phyloP scores from a whole-genome alignment of 1,284 basidiomycete species.

The Sparassis latifolia region DNA sequence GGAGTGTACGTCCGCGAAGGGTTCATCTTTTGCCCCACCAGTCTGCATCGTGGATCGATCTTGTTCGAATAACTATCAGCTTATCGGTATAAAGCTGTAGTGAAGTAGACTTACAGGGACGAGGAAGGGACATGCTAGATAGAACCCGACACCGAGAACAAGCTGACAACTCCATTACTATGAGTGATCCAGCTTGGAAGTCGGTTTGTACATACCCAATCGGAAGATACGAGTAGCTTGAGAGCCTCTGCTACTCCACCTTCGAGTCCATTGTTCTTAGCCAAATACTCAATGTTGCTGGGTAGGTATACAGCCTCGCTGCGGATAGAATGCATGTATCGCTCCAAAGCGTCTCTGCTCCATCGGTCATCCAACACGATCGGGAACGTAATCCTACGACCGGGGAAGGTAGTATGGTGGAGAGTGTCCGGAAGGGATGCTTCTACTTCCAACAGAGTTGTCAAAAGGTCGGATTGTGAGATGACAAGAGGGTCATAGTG shows the following conservation, averaged over 20 bases:
- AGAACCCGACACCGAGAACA: slow-evolving; percentile 57
- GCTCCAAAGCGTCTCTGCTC: slow-evolving; percentile 46
- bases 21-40: slow-evolving; percentile 62
- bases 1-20: slow-evolving; percentile 57
- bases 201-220: slow-evolving; percentile 37
- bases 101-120: slow-evolving; percentile 38
- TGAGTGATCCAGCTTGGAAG: not conserved
- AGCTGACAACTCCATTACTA: slow-evolving; percentile 29
- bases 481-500: slow-evolving; percentile 42
- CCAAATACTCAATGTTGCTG: slow-evolving; percentile 63
- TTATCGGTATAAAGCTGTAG: not conserved
- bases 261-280: slow-evolving; percentile 53
- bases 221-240: slow-evolving; percentile 36
- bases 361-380: slow-evolving; percentile 59
- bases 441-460: slow-evolving; percentile 32
- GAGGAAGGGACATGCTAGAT: slow-evolving; percentile 54
- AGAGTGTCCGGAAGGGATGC: slow-evolving; percentile 33
- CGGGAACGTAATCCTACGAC: slow-evolving; percentile 52
- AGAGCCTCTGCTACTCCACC: slow-evolving; percentile 39
- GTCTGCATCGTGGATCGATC: slow-evolving; percentile 56
- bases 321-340: slow-evolving; percentile 50
- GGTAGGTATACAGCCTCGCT: slow-evolving; percentile 61
- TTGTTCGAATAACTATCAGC: slow-evolving; percentile 13
- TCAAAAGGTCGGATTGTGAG: slow-evolving; percentile 35
- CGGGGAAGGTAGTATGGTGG: slow-evolving; percentile 38